phyloP scores from a whole-genome alignment of 2,329 filamentous ascomycete species.

The Dactylella cylindrospora region DNA sequence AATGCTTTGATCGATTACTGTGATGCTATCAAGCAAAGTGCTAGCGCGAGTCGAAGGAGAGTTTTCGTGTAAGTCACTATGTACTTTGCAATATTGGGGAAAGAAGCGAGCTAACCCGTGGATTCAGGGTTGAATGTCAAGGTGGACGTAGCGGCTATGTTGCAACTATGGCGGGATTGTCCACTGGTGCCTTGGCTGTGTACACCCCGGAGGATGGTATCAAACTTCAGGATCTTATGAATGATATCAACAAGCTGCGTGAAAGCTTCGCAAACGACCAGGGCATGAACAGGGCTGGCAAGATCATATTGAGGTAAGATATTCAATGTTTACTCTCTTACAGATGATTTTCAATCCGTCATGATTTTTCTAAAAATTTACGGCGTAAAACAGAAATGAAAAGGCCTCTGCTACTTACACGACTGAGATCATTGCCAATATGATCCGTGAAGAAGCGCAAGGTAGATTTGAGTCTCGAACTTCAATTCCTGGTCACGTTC shows the following conservation, averaged over 20 bases:
- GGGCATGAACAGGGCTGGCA: constrained; percentile 84
- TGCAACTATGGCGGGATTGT: constrained; percentile 82
- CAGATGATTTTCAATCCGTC: constrained; percentile 6
- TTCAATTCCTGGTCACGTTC: constrained; percentile 89
- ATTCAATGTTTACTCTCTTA: not conserved
- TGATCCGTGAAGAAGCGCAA: constrained; percentile 89
- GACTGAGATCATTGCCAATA: constrained; percentile 89
- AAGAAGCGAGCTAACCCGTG: not conserved
- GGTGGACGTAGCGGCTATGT: constrained; percentile 93
- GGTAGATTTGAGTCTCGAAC: constrained; percentile 90
- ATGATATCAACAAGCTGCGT: constrained; percentile 85
- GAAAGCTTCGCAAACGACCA: constrained; percentile 81
- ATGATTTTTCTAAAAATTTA: not conserved
- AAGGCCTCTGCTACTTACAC: constrained; percentile 87
- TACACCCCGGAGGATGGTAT: constrained; percentile 98
- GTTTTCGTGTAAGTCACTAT: constrained; percentile 69
- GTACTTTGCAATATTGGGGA: not conserved
- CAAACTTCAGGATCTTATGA: constrained; percentile 85
- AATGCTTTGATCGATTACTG: constrained; percentile 95
- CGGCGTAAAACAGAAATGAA: constrained; percentile 64
- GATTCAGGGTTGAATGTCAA: constrained; percentile 78
- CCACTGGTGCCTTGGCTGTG: constrained; percentile 87
- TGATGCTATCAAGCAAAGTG: constrained; percentile 96
- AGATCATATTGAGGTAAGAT: constrained; percentile 71
- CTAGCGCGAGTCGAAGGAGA: constrained; percentile 84